Evolutionary conservation across 345 rosid species (phyloP), one percentile per base, ranked within the genome.

Genomic region (Eucalyptus sp.): DNA sequence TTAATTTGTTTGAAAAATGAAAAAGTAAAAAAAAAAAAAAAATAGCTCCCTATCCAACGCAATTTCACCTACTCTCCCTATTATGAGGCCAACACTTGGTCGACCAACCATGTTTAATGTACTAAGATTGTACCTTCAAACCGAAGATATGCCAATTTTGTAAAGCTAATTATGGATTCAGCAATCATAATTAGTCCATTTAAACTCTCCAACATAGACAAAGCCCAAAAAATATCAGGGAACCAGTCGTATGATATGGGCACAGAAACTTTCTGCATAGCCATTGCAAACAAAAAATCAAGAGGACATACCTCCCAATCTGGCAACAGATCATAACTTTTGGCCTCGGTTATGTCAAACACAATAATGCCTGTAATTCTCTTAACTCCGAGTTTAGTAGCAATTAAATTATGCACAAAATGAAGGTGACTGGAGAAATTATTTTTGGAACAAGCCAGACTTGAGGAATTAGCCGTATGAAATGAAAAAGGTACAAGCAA

Each of bases 361-460:
- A 97, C 94, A 44, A 93, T 93, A 90, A 98, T 93, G 86, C 98
- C 96, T 20, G 92, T 89, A 50, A 98, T 95, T 89, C 89, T 96
- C 89, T 96, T 97, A 89, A 96, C 96, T 89, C 99, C 99, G 49
- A 95, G 95, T 90, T 93, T 96, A 7, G 95, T 93, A 27, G 99
- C 97, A 86, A 96, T 95, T 54, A 95, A 94, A 90, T 95, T 95
- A 97, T 97, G 96, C 92, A 93, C 20, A 86, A 29, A 90, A 91
- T 54, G 54, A 89, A 37, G 25, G 46, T 37, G 46, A 71, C 13
- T 37, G 8, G 13, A 71, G 46, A 71, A 33, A 33, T 71, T 18
- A 22, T 85, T 60, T 29, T 50, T 81, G 86, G 52, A 88, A 89
- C 46, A 71, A 18, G 81, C 81, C 7, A 71, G 46, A 71, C 41